phyloP scores from a whole-genome alignment of 2,329 filamentous ascomycete species.

The Dissoconium aciculare region DNA sequence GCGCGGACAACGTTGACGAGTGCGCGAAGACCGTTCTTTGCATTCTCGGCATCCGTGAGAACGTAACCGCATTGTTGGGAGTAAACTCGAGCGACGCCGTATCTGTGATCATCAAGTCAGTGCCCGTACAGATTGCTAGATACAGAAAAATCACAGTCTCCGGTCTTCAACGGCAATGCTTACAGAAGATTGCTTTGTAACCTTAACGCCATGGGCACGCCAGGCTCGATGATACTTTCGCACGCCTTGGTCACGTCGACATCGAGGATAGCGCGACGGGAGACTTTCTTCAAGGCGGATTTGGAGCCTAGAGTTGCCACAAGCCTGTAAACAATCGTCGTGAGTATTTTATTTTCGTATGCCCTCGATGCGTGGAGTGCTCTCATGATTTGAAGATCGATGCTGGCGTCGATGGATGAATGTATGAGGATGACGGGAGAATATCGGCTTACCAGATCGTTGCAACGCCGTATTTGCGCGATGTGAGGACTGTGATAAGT shows the following conservation, averaged over 20 bases:
- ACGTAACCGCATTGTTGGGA: slow-evolving; percentile 78
- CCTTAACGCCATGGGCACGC: slow-evolving; percentile 74
- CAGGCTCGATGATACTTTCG: slow-evolving; percentile 66
- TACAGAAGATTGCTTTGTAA: slow-evolving; percentile 78
- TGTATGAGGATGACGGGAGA: neutral
- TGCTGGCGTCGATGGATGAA: slow-evolving; percentile 1
- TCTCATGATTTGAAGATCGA: slow-evolving; percentile 9
- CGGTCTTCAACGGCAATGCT: no score
- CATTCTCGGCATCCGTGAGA: slow-evolving; percentile 61
- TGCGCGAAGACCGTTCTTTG: slow-evolving; percentile 56
- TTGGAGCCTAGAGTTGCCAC: slow-evolving; percentile 74
- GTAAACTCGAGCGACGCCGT: slow-evolving; percentile 73
- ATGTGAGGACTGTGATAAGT: slow-evolving; percentile 51
- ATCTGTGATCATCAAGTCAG: slow-evolving; percentile 32
- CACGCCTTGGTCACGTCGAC: slow-evolving; percentile 81
- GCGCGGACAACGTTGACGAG: slow-evolving; percentile 45
- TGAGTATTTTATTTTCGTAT: no score
- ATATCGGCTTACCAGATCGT: slow-evolving; percentile 63
- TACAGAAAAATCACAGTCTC: no score
- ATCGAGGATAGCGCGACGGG: slow-evolving; percentile 70
- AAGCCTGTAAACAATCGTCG: slow-evolving; percentile 46
- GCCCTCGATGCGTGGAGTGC: no score
- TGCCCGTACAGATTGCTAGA: no score
- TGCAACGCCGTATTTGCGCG: slow-evolving; percentile 75
- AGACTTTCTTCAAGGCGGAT: slow-evolving; percentile 56